Conservation (phyloP, 2,329 filamentous ascomycete genomes). For the Colletotrichum falcatum region DNA sequence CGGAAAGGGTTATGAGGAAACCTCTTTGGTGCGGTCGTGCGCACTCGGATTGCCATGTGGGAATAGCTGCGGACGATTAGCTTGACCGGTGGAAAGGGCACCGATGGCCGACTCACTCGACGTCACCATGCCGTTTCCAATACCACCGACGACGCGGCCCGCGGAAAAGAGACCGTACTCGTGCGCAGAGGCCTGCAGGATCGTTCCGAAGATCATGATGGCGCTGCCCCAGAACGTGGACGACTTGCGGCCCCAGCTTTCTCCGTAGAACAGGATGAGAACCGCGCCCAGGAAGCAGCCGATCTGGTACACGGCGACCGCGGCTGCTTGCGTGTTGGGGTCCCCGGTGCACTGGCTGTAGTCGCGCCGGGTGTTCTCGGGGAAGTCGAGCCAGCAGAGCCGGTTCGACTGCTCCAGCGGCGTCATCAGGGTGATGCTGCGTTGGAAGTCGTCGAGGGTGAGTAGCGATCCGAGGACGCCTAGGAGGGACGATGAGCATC, state of each 20-base stretch:
- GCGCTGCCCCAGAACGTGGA: conserved; percentile 49
- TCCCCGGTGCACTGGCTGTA: conserved; percentile 44
- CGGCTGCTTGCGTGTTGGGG: conserved; percentile 47
- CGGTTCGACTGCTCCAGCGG: conserved; percentile 44
- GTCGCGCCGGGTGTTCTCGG: conserved; percentile 39
- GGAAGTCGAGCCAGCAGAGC: conserved; percentile 45
- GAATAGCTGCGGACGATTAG: conserved; percentile 42
- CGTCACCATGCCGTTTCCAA: conserved; percentile 48
- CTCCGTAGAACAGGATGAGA: conserved; percentile 47
- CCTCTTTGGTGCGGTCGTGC: conserved; percentile 46
- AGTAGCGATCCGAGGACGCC: conserved; percentile 47
- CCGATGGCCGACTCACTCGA: conserved; percentile 38
- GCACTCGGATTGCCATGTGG: conserved; percentile 48
- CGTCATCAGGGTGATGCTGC: conserved; percentile 45
- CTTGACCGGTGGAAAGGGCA: not conserved
- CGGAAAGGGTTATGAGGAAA: conserved; percentile 46
- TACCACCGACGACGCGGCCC: conserved; percentile 46
- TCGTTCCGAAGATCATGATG: conserved; percentile 48
- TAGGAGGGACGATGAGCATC: not conserved
- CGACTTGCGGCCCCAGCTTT: conserved; percentile 48
- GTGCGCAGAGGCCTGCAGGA: conserved; percentile 45
- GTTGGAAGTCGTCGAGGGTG: conserved; percentile 47
- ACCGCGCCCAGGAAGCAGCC: conserved; percentile 48
- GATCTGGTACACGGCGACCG: conserved; percentile 47
- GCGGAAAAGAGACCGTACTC: conserved; percentile 45